Percentiles rank a stretch among this genome's conserved stretches.
These are phyloP conservation scores for Rhodamnia rubescens DNA, from an alignment of 345 rosid species.

Conservation along the genomic window DNA sequence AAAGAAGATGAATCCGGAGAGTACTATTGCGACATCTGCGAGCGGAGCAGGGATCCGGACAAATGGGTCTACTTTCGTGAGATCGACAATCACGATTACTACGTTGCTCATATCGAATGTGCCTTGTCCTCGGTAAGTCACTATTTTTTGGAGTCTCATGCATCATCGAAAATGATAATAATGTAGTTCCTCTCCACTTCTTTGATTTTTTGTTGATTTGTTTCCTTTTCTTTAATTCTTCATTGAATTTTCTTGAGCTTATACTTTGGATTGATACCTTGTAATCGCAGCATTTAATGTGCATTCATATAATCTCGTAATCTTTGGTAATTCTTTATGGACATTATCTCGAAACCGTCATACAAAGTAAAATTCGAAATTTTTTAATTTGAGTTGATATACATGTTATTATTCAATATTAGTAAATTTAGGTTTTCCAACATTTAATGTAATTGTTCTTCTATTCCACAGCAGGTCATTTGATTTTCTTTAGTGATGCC, in stretches of 20 bases:
- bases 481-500: neutral
- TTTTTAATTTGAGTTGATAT: neutral
- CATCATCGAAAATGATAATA: neutral
- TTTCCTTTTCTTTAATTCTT: neutral
- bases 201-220: neutral
- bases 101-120: neutral
- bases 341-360: neutral
- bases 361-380: neutral
- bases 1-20: neutral
- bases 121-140: neutral
- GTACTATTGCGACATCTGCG: neutral
- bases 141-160: neutral
- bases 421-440: neutral
- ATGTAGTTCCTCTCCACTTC: neutral
- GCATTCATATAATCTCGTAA: neutral
- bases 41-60: neutral
- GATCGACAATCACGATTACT: rapidly evolving
- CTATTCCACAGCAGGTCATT: neutral
- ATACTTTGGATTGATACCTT: neutral
- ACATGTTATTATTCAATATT: neutral
- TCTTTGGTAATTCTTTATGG: neutral
- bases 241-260: neutral
- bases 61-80: neutral
- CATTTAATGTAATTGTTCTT: neutral
- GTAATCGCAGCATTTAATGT: neutral